Evolutionary conservation across 495 filamentous ascomycete species (phyloP).

Genomic region (Lentithecium fluviatile): DNA sequence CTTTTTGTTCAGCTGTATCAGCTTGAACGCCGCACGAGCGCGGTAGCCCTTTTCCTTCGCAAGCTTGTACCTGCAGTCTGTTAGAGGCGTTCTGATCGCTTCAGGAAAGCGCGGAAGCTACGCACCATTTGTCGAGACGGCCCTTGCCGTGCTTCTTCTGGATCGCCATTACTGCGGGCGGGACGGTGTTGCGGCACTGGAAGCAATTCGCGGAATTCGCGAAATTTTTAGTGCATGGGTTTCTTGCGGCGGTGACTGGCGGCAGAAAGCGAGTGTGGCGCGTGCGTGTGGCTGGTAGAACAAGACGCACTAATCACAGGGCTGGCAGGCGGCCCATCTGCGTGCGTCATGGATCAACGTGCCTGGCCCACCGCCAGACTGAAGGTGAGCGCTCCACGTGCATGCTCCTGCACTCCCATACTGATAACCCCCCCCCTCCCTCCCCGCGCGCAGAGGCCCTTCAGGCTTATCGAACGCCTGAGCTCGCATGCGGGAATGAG

Average conservation of each 20-base stretch:
- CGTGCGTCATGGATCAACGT: conserved; percentile 6
- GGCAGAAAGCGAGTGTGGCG: conserved; percentile 2
- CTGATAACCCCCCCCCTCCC: not conserved
- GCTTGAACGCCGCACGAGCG: conserved; percentile 94
- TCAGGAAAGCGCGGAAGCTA: too few relatives aligned
- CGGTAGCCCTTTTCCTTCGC: conserved; percentile 99
- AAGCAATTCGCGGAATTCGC: not conserved
- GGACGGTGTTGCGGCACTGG: not conserved
- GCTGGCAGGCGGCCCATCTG: not conserved
- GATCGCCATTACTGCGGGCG: conserved; percentile 70
- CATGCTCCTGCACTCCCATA: not conserved
- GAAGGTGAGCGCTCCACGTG: not conserved
- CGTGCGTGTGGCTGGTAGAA: not conserved
- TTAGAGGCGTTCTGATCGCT: too few relatives aligned
- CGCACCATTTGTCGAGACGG: conserved; percentile 89
- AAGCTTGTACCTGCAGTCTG: conserved; percentile 53
- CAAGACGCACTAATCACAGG: not conserved
- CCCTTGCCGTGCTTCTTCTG: conserved; percentile 99
- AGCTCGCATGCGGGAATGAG: conserved; percentile 27
- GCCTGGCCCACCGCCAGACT: not conserved
- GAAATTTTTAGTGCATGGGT: not conserved
- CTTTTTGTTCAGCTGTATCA: conserved; percentile 98
- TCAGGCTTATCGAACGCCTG: conserved; percentile 9
- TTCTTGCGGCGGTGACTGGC: not conserved
- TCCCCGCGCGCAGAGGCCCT: conserved; percentile 2